phyloP scores from a whole-genome alignment of 208 protist genomes.

The Trypanosoma congolense region DNA sequence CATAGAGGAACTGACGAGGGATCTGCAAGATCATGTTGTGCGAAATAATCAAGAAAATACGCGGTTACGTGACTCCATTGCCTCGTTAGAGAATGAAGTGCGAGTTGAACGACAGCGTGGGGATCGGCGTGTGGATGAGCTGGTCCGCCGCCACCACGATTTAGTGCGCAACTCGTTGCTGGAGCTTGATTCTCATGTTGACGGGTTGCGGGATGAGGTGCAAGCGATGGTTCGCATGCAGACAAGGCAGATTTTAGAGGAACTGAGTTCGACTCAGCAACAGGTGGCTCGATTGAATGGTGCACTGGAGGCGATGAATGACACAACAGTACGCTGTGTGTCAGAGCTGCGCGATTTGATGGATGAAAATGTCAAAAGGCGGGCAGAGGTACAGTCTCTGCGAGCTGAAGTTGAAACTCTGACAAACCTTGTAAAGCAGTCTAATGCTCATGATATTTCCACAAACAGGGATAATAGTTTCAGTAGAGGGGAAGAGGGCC shows the following conservation, averaged over 20 bases:
- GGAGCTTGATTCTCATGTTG: conserved; percentile 33
- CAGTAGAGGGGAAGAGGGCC: neutral
- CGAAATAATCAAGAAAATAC: conserved; percentile 27
- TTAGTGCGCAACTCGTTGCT: conserved; percentile 34
- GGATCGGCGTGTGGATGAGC: conserved; percentile 44
- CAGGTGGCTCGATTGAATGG: conserved; percentile 57
- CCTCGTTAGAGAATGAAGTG: conserved; percentile 21
- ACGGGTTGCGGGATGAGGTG: conserved; percentile 33
- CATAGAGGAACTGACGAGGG: conserved; percentile 21
- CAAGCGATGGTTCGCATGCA: conserved; percentile 22
- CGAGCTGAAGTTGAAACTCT: conserved; percentile 70
- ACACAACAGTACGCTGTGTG: conserved; percentile 30
- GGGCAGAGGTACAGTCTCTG: conserved; percentile 53
- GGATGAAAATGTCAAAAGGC: conserved; percentile 38
- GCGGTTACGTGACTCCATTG: conserved; percentile 34
- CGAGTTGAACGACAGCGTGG: conserved; percentile 31
- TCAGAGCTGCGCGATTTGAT: conserved; percentile 40
- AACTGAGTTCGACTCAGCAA: conserved; percentile 31
- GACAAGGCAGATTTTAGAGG: conserved; percentile 12
- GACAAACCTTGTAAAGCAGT: conserved; percentile 53
- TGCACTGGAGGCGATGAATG: conserved; percentile 29
- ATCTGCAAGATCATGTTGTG: conserved; percentile 15
- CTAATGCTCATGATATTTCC: neutral
- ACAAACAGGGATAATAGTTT: neutral
- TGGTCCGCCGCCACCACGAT: conserved; percentile 42